Evolutionary conservation across 768 basidiomycete genomes (phyloP), one percentile per base, ranked within the genome.

Genomic region (Megacollybia marginata): DNA sequence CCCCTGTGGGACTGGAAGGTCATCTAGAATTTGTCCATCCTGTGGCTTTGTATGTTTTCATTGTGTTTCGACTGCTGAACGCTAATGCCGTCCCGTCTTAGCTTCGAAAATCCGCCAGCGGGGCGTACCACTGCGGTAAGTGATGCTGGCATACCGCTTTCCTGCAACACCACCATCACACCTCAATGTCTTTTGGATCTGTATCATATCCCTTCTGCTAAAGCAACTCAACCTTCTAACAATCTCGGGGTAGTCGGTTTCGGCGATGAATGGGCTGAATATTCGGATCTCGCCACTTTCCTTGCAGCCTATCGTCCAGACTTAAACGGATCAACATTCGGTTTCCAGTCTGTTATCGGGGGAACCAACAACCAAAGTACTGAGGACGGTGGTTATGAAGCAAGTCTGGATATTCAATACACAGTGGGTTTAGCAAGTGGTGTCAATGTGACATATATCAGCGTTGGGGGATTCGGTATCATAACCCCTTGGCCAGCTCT

Each of bases 181-280:
- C 35, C 35, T 10, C 10, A 10, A 10, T 36, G 35, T 36, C 10
- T 36, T 10, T 16, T 10, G 35, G 35, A 10, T 16, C 10, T 10
- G 16, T 36, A 36, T 36, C 10, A 10, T 10, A 36, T 36, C 10
- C 35, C 35, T 36, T 10, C 35, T 10, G 16, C 35, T 36, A 36
- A 36, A 10, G 16, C 16, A 10, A 16, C 35, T 36, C 35, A 36
- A 36, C 10, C 35, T 16, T 48, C 57, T 10, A 68, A 36, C 10
- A 36, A 36, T 36, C 16, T 36, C 35, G 16, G 49, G 20, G 67
- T 68, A 34, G 57, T 59, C 34, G 68, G 67, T 2, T 68, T 57
- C 49, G 49, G 55, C 40, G 36, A 54, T 2, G 54, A 59, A 42
- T 55, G 48, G 23, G 54, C 58, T 11, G 44, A 57, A 32, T 36